Percentiles rank a stretch among this genome's conserved stretches.
These are phyloP conservation scores for Clitopilus hobsonii DNA, from an alignment of 768 basidiomycete genomes.

Conservation along the genomic window DNA sequence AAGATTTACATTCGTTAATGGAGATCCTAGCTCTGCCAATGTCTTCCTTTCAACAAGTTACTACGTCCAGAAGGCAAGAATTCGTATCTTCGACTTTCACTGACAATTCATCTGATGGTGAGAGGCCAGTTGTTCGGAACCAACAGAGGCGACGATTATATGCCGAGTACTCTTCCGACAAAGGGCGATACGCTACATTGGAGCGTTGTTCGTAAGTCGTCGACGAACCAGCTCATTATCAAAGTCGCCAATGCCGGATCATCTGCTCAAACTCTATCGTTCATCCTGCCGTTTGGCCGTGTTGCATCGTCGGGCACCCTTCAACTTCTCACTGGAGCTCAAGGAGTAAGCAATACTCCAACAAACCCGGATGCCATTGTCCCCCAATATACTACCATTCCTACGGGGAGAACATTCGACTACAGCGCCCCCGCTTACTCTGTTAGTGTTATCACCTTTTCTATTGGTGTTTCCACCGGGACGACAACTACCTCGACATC, in stretches of 20 bases:
- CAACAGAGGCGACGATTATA: slow-evolving; percentile 57
- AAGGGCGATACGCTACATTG: slow-evolving; percentile 49
- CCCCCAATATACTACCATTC: slow-evolving; percentile 40
- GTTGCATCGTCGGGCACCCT: slow-evolving; percentile 40
- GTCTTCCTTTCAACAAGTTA: slow-evolving; percentile 54
- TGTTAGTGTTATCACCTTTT: slow-evolving; percentile 32
- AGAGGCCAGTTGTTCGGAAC: slow-evolving; percentile 63
- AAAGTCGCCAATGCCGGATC: slow-evolving; percentile 58
- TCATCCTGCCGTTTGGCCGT: slow-evolving; percentile 47
- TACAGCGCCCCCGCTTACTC: slow-evolving; percentile 49
- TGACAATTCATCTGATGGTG: no score
- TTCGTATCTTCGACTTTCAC: neutral
- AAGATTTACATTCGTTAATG: neutral
- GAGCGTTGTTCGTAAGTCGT: slow-evolving; percentile 46
- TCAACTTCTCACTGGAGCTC: slow-evolving; percentile 44
- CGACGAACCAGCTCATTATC: slow-evolving; percentile 43
- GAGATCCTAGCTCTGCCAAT: slow-evolving; percentile 31
- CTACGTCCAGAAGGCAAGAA: slow-evolving; percentile 51
- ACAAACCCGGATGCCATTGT: slow-evolving; percentile 39
- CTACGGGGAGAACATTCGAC: slow-evolving; percentile 44
- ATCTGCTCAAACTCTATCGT: slow-evolving; percentile 37
- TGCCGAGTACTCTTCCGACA: slow-evolving; percentile 57
- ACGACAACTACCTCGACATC: neutral
- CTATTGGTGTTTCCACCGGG: neutral
- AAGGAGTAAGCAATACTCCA: slow-evolving; percentile 52